Percentiles rank a stretch among this genome's conserved stretches.
These are phyloP conservation scores for Viola odorata DNA, from an alignment of 345 rosid species.

Conservation along the genomic window DNA sequence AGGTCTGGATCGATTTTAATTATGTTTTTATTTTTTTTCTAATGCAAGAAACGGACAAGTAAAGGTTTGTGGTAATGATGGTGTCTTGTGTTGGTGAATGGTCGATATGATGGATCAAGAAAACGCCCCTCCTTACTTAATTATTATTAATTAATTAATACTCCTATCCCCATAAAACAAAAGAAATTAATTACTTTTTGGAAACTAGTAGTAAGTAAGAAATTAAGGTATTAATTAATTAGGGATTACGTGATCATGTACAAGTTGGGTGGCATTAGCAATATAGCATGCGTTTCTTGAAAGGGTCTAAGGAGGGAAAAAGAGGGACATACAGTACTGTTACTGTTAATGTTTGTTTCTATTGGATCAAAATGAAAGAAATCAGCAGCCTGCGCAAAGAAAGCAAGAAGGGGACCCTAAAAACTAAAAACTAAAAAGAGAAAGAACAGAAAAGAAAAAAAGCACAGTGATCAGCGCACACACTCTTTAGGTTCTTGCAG, in stretches of 20 bases:
- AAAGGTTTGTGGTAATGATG: slow-evolving; percentile 73
- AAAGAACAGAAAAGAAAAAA: slow-evolving; percentile 11
- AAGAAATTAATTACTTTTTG: slow-evolving; percentile 12
- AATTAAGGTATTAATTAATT: neutral
- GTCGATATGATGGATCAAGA: slow-evolving; percentile 76
- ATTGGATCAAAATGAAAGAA: slow-evolving; percentile 20
- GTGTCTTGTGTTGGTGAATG: slow-evolving; percentile 83
- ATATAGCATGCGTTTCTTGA: slow-evolving; percentile 36
- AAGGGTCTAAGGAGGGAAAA: slow-evolving; percentile 22
- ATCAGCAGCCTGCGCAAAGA: slow-evolving; percentile 19
- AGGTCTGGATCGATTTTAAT: too few species aligned
- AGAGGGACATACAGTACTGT: neutral
- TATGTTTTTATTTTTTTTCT: slow-evolving; percentile 13
- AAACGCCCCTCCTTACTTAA: slow-evolving; percentile 36
- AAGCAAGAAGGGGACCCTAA: neutral
- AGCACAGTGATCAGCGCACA: too few species aligned
- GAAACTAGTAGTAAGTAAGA: neutral
- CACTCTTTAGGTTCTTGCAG: slow-evolving; percentile 24
- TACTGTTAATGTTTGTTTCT: neutral
- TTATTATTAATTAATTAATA: neutral
- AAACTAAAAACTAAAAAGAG: neutral
- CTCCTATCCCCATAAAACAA: neutral
- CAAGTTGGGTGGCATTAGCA: neutral
- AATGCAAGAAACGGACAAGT: slow-evolving; percentile 45
- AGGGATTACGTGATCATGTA: slow-evolving; percentile 32